Base-by-base conservation (phyloP, 1,284 basidiomycete genomes). In the Mycosarcoma maydis region DNA sequence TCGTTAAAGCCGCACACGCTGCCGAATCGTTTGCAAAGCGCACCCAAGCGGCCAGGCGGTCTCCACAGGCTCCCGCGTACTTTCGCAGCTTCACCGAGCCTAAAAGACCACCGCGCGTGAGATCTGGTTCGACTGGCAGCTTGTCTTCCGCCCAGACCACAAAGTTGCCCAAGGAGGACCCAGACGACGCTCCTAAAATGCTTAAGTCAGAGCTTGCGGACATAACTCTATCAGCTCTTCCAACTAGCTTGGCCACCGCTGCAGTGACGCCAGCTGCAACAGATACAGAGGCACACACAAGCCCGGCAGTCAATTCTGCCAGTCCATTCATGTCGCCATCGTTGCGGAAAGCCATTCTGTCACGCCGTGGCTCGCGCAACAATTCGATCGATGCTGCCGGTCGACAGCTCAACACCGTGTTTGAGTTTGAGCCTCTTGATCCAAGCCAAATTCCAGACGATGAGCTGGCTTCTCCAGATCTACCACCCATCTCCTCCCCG, bases 1-100 rank as follows among this genome's bases (percentile, higher is more conserved):
- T 81, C 56, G 76, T 81, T 26, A 73, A 65, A 14, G 77, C 79
- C 14, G 79, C 79, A 4, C 72, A 80, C 41, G 78, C 79, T 3
- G 76, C 77, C 10, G 78, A 80, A 22, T 62, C 41, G 6, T 53
- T 51, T 5, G 54, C 54, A 2, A 61, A 58, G 34, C 48, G 65
- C 7, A 47, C 34, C 8, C 48, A 37, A n/a, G 33, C 34, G 3
- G 13, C 13, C 6, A 38, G 49, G 19, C 57, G 55, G 2, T 30
- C 38, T n/a, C 38, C 34, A 4, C 55, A 27, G 8, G 36, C 65
- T 9, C 65, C 58, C 16, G 30, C 49, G 24, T 56, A 61, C 23
- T 26, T 61, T 11, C 53, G 65, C 26, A 62, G 65, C 55, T 52
- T 46, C 38, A 68, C 65, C 6, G 59, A 55, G 32, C 65, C 65